These are phyloP conservation scores for Cladophialophora chaetospira DNA, from an alignment of 2,329 filamentous ascomycete genomes.

Conservation along the genomic window DNA sequence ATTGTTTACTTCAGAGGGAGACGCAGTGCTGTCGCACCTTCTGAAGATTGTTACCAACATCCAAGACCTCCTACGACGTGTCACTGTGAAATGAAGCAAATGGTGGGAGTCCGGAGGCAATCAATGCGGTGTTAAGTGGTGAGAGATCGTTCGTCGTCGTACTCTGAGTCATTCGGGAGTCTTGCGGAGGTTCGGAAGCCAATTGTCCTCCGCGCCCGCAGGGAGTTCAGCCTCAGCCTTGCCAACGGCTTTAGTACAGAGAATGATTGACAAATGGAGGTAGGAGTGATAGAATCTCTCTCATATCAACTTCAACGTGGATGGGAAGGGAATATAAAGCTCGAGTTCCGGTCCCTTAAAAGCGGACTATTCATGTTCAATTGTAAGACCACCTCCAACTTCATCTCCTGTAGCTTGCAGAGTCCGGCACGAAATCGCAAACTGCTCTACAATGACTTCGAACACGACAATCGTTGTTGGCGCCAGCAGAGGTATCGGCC, in stretches of 20 bases:
- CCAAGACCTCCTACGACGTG: too few relatives aligned
- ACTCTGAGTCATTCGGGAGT: neutral
- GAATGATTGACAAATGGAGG: constrained; percentile 1
- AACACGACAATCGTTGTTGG: constrained; percentile 18
- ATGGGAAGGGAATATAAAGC: constrained; percentile 1
- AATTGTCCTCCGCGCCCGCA: neutral
- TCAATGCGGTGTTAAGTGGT: neutral
- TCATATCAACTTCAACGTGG: neutral
- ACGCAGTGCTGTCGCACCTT: too few relatives aligned
- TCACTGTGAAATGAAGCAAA: neutral
- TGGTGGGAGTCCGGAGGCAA: neutral
- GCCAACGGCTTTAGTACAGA: neutral
- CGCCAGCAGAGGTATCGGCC: constrained; percentile 9
- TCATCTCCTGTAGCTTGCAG: too few relatives aligned
- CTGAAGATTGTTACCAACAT: too few relatives aligned
- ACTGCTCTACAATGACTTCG: neutral
- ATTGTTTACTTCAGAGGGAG: too few relatives aligned
- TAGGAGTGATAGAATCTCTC: neutral
- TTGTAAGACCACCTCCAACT: neutral
- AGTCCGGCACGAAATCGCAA: neutral
- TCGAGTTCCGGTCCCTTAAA: neutral
- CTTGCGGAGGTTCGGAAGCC: constrained; percentile 6
- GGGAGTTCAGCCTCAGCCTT: constrained; percentile 3
- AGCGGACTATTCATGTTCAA: neutral
- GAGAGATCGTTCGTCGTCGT: too few relatives aligned